Percentiles rank a stretch among this genome's conserved stretches.
Evolutionary conservation across 352 stramenopile species (phyloP).

Genomic region (Globisporangium cystogenes): DNA sequence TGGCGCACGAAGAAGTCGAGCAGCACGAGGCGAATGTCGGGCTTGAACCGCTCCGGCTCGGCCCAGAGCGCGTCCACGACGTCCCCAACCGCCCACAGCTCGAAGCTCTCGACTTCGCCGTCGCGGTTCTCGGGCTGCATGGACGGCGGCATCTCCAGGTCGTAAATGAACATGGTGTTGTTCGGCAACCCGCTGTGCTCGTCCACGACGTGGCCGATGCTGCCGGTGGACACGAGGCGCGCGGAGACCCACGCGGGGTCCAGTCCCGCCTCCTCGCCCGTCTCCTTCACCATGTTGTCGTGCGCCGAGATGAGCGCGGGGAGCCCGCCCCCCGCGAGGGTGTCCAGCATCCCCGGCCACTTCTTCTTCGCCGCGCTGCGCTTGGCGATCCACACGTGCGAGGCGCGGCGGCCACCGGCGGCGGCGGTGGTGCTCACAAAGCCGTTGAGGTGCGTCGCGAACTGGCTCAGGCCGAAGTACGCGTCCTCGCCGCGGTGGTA

Average conservation of each 20-base stretch:
- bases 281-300: slow-evolving; percentile 76
- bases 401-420: slow-evolving; percentile 14
- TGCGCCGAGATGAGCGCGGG: slow-evolving; percentile 36
- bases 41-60: slow-evolving; percentile 57
- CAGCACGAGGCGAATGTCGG: slow-evolving; percentile 60
- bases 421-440: slow-evolving; percentile 27
- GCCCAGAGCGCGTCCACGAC: slow-evolving; percentile 30
- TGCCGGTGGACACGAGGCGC: slow-evolving; percentile 33
- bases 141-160: slow-evolving; percentile 40
- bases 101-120: slow-evolving; percentile 59
- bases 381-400: slow-evolving; percentile 58
- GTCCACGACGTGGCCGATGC: slow-evolving; percentile 51
- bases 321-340: slow-evolving; percentile 55
- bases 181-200: slow-evolving; percentile 50
- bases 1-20: slow-evolving; percentile 66
- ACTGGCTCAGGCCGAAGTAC: slow-evolving; percentile 62
- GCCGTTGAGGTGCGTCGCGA: slow-evolving; percentile 66
- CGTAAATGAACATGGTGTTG: slow-evolving; percentile 70
- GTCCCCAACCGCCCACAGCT: slow-evolving; percentile 37
- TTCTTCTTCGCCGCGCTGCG: slow-evolving; percentile 43
- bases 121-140: slow-evolving; percentile 41
- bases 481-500: slow-evolving; percentile 59
- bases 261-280: slow-evolving; percentile 54
- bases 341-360: slow-evolving; percentile 50
- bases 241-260: slow-evolving; percentile 24